A percentile compares a stretch with the other conserved stretches of the same genome.
phyloP scores from a whole-genome alignment of 805 yeast species.

The Spathaspora sp. region DNA sequence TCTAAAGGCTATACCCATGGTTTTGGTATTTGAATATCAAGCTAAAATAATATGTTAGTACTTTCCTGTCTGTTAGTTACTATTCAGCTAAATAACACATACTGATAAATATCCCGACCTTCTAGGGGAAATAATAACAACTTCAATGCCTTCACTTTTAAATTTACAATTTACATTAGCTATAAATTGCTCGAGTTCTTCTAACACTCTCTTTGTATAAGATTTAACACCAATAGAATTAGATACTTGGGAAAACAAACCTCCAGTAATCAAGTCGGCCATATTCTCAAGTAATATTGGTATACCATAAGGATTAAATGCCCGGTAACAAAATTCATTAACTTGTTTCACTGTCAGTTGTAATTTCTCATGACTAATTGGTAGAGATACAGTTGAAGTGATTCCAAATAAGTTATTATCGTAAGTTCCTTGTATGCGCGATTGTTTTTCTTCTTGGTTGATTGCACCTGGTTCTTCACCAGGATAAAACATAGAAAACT shows the following conservation, averaged over 20 bases:
- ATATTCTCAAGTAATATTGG: constrained; percentile 32
- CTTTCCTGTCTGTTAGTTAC: not conserved
- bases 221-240: constrained; percentile 12
- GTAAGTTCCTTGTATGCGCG: constrained; percentile 23
- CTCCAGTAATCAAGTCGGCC: constrained; percentile 36
- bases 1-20: constrained; percentile 5
- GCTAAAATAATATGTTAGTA: constrained; percentile 17
- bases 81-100: not conserved
- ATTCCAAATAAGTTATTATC: constrained; percentile 47
- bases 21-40: constrained; percentile 52
- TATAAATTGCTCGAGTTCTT: constrained; percentile 36
- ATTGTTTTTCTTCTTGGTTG: constrained; percentile 12
- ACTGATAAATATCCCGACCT: constrained; percentile 45
- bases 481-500: constrained; percentile 52
- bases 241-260: constrained; percentile 25
- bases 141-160: constrained; percentile 14
- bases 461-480: constrained; percentile 63
- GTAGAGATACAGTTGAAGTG: constrained; percentile 45
- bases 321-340: constrained; percentile 38
- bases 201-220: constrained; percentile 27
- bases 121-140: constrained; percentile 48
- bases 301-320: constrained; percentile 33
- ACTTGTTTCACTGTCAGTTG: constrained; percentile 37
- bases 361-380: constrained; percentile 35
- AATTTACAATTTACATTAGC: constrained; percentile 15